Evolutionary conservation across 495 filamentous ascomycete species (phyloP).

Genomic region (Apodospora peruviana): DNA sequence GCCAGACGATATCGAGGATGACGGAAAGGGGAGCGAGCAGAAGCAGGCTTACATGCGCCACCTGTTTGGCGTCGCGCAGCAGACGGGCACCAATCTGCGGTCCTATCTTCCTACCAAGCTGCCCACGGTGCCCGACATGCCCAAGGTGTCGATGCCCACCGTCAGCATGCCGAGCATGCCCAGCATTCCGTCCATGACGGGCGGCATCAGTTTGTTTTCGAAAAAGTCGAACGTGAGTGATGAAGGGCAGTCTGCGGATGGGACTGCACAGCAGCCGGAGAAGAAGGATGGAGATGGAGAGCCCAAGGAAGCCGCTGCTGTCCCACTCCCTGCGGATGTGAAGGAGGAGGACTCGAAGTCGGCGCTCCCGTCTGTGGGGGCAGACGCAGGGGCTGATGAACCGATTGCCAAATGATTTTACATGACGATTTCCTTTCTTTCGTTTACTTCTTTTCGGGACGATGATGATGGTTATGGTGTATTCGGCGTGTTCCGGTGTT

Average conservation of each 20-base stretch:
- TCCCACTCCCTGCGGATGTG: too few species aligned
- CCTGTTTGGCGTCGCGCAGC: slow-evolving; percentile 40
- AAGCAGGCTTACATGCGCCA: slow-evolving; percentile 38
- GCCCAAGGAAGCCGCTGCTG: too few species aligned
- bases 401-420: too few species aligned
- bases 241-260: not conserved
- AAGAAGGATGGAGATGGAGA: not conserved
- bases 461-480: too few species aligned
- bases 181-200: slow-evolving; percentile 12
- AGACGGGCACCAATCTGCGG: slow-evolving; percentile 32
- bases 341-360: too few species aligned
- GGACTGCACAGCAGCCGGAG: not conserved
- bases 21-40: slow-evolving; percentile 11
- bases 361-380: too few species aligned
- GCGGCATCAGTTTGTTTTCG: slow-evolving; percentile 13
- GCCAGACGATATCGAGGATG: slow-evolving; percentile 30
- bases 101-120: slow-evolving; percentile 39
- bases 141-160: slow-evolving; percentile 11
- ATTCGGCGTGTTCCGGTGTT: too few species aligned
- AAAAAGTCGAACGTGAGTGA: slow-evolving; percentile 2
- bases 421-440: too few species aligned
- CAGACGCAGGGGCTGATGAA: too few species aligned
- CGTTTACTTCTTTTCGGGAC: too few species aligned
- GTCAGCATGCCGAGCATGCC: slow-evolving; percentile 21
- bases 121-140: slow-evolving; percentile 29